A percentile compares a stretch with the other conserved stretches of the same genome.
phyloP scores from a whole-genome alignment of 495 filamentous ascomycete species.

The Oleoguttula mirabilis region DNA sequence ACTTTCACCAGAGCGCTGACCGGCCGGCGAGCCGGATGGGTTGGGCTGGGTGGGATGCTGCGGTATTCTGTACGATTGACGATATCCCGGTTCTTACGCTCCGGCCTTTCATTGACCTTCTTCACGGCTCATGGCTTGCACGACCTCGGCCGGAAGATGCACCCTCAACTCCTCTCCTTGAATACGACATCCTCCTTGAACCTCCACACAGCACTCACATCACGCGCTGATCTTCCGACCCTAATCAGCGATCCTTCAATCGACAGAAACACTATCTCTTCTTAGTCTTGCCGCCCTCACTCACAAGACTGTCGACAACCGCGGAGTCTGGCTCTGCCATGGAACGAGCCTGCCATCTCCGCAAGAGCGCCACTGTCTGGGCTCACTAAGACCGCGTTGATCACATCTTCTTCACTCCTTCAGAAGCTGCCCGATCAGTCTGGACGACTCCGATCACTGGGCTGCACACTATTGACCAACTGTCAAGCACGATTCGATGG shows the following conservation, averaged over 20 bases:
- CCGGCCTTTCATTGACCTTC: slow-evolving; percentile 9
- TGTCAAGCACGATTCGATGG: too few species aligned
- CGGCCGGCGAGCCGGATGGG: slow-evolving; percentile 14
- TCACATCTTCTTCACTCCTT: slow-evolving; percentile 18
- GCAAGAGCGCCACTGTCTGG: background rate
- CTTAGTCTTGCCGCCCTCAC: slow-evolving; percentile 10
- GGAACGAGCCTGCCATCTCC: background rate
- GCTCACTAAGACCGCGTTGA: slow-evolving; percentile 14
- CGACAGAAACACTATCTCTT: background rate
- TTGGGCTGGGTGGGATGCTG: background rate
- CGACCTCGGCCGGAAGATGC: too few species aligned
- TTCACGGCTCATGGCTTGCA: background rate
- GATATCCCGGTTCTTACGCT: slow-evolving; percentile 13
- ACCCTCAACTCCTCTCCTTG: too few species aligned
- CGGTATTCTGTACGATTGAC: slow-evolving; percentile 12
- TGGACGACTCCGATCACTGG: too few species aligned
- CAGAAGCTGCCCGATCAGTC: slow-evolving; percentile 17
- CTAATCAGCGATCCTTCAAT: background rate
- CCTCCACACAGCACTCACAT: too few species aligned
- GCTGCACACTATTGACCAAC: too few species aligned
- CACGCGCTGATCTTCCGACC: background rate
- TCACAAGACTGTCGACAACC: slow-evolving; percentile 2
- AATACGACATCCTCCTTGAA: too few species aligned
- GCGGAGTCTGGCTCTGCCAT: background rate
- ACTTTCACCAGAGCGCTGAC: too few species aligned